These are phyloP conservation scores for Skeletonema grethae DNA, from an alignment of 108 stramenopile species.

Conservation along the genomic window DNA sequence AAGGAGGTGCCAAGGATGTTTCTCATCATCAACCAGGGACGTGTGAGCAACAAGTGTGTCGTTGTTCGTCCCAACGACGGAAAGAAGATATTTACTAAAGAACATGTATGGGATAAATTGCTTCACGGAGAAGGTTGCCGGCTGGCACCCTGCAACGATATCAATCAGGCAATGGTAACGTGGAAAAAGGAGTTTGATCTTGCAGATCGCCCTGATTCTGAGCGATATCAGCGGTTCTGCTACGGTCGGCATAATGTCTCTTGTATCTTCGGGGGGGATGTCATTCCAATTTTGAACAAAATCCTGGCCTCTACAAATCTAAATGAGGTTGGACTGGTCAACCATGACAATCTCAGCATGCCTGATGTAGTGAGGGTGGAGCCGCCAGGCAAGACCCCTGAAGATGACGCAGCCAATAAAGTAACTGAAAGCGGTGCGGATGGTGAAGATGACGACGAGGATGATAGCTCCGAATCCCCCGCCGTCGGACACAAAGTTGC, in stretches of 20 bases:
- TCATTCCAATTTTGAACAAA: slow-evolving; percentile 47
- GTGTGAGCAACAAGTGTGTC: slow-evolving; percentile 10
- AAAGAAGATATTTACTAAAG: neutral
- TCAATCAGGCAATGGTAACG: slow-evolving; percentile 8
- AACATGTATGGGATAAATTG: neutral
- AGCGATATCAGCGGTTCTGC: slow-evolving; percentile 28
- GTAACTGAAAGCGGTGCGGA: neutral
- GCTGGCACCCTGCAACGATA: slow-evolving; percentile 1
- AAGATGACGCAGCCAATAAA: slow-evolving; percentile 1
- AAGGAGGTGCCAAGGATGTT: slow-evolving; percentile 21
- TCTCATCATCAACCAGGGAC: slow-evolving; percentile 30
- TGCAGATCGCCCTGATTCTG: slow-evolving; percentile 18
- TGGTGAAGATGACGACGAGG: neutral
- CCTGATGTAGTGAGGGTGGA: slow-evolving; percentile 24
- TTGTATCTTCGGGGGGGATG: slow-evolving; percentile 21
- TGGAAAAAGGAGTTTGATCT: slow-evolving; percentile 31
- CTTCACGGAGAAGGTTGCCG: slow-evolving; percentile 7
- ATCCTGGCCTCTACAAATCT: slow-evolving; percentile 7
- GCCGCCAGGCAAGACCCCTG: slow-evolving; percentile 1
- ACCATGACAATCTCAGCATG: neutral
- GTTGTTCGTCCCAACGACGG: slow-evolving; percentile 29
- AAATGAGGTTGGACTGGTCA: neutral
- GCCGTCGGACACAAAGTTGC: slow-evolving; percentile 23
- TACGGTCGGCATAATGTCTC: slow-evolving; percentile 10
- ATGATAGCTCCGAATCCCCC: neutral